Conservation (phyloP, 768 basidiomycete species). For the Sarcodon aspratus region DNA sequence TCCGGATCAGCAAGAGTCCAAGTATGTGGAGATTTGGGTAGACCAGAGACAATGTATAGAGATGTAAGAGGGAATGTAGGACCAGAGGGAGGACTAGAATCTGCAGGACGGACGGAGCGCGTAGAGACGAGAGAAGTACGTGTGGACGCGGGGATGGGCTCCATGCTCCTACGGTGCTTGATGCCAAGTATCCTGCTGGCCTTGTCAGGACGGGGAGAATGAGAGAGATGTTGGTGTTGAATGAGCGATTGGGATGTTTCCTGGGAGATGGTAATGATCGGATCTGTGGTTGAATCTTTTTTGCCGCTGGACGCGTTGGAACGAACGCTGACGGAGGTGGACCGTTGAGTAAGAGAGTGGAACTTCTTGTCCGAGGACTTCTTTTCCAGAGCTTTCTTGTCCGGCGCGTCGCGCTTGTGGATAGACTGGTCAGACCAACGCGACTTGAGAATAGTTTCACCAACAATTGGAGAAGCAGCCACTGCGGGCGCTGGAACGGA, state of each 20-base stretch:
- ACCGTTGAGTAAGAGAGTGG: constrained; percentile 13
- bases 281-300: constrained; percentile 12
- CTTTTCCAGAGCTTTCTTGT: constrained; percentile 11
- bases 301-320: constrained; percentile 9
- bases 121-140: constrained; percentile 73
- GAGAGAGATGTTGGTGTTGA: constrained; percentile 15
- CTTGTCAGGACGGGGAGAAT: constrained; percentile 46
- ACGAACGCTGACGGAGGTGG: constrained; percentile 18
- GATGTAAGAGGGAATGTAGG: constrained; percentile 72
- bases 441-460: constrained; percentile 34
- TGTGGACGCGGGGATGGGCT: constrained; percentile 69
- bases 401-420: no score
- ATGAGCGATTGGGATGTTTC: constrained; percentile 11
- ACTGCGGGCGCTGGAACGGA: constrained; percentile 9
- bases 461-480: constrained; percentile 23
- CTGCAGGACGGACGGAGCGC: constrained; percentile 29
- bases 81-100: constrained; percentile 32
- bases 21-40: constrained; percentile 81
- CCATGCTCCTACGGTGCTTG: constrained; percentile 67
- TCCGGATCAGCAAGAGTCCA: constrained; percentile 87
- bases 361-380: constrained; percentile 21
- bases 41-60: constrained; percentile 79
- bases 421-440: constrained; percentile 28
- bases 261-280: constrained; percentile 43
- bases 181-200: constrained; percentile 72